Conservation (phyloP, 345 rosid species). For the Eucalyptus guilfoylei region DNA sequence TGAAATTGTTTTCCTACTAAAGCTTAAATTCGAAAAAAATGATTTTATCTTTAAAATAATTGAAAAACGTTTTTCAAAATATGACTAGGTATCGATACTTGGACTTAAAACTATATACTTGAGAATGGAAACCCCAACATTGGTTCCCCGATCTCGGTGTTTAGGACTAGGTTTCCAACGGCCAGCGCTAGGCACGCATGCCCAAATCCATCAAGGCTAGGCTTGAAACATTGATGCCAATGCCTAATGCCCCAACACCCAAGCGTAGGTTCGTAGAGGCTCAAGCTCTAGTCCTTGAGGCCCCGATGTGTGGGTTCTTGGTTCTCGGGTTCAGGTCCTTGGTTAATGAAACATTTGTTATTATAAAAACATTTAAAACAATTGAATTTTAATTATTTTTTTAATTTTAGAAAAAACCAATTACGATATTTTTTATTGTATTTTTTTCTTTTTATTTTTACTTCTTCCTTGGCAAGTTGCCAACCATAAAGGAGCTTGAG, state of each 20-base stretch:
- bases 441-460: too few species aligned
- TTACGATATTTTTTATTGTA: too few species aligned
- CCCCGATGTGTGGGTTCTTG: neutral
- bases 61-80: neutral
- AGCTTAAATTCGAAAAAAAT: rapidly evolving
- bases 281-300: rapidly evolving
- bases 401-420: rapidly evolving
- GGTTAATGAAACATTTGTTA: too few species aligned
- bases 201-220: rapidly evolving
- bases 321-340: rapidly evolving
- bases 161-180: neutral
- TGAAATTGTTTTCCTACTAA: rapidly evolving
- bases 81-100: rapidly evolving
- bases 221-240: neutral
- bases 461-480: neutral
- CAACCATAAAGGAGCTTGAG: rapidly evolving
- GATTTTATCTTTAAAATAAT: rapidly evolving
- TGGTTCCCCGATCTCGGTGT: rapidly evolving
- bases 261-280: too few species aligned
- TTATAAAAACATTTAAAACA: too few species aligned
- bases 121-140: too few species aligned
- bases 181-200: rapidly evolving
- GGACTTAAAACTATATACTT: too few species aligned
- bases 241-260: neutral
- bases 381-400: too few species aligned